These are phyloP conservation scores for Venturia pyrina DNA, from an alignment of 2,329 filamentous ascomycete species.

Conservation along the genomic window DNA sequence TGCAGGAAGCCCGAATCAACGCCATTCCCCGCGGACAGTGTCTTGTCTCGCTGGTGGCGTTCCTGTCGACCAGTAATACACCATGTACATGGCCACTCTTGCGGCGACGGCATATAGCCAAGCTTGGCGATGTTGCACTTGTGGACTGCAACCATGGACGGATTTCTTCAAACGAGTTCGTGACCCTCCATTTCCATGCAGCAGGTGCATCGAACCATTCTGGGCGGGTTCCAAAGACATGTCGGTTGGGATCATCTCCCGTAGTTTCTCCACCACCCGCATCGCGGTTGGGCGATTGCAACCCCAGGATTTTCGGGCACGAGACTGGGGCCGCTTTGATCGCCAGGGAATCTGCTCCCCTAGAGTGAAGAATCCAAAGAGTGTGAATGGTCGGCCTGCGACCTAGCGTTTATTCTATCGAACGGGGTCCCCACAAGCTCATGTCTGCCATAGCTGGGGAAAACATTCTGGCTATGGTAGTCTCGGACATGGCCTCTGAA, in stretches of 20 bases:
- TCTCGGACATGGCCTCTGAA: neutral
- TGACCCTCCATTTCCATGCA: neutral
- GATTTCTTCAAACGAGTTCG: neutral
- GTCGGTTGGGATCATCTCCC: neutral
- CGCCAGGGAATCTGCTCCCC: neutral
- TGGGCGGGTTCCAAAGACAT: neutral
- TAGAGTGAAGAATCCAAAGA: neutral
- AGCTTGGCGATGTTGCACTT: neutral
- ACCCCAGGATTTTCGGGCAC: neutral
- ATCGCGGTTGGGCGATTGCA: neutral
- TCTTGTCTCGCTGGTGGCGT: slow-evolving; percentile 2
- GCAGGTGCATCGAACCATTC: neutral
- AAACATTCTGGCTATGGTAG: neutral
- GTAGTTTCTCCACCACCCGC: neutral
- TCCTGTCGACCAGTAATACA: neutral
- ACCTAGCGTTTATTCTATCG: neutral
- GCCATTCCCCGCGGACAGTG: neutral
- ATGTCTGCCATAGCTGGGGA: neutral
- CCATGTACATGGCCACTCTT: neutral
- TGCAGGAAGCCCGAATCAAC: neutral
- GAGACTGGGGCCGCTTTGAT: neutral
- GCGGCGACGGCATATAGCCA: neutral
- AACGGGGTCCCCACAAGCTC: neutral
- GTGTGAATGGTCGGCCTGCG: neutral
- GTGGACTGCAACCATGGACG: neutral